Base-by-base conservation (phyloP, 108 stramenopile species). In the Chaetoceros muelleri region DNA sequence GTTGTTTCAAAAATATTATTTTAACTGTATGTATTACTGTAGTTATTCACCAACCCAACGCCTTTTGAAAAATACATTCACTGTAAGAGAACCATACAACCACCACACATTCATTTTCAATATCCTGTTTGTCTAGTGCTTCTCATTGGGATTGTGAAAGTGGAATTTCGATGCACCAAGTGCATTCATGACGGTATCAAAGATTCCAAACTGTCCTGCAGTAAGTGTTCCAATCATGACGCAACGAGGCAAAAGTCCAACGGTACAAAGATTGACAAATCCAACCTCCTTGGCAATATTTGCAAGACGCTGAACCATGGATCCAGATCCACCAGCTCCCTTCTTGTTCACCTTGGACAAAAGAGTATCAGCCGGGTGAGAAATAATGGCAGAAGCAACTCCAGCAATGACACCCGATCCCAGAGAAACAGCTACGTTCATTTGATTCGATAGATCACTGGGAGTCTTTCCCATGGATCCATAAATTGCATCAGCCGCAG, bases 161-260 rank as follows among this genome's bases (percentile, higher is more conserved):
- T 96, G 94, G 95, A 90, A 98, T 71, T 98, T 98, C 44, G 73
- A 73, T 31, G 97, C 97, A 46, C 97, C 97, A 65, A 95, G 79
- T 7, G 88, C 79, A 55, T 58, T 67, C 96, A 97, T 99, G 58
- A 99, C 95, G 40, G 87, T 90, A 74, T 99, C 98, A 76, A 94
- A 99, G 77, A 99, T 96, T 71, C 93, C 95, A 85, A 96, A 99
- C 79, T 99, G 98, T 62, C 95, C 95, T 48, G 95, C 98, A 27
- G 96, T 97, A 48, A 99, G 87, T 48, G 94, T 93, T 65, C 98
- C 98, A 75, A 97, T 97, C 98, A 99, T 97, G 63, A 99, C 84
- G 71, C 95, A 96, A 76, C 98, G 90, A 53, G 96, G 91, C 53
- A 73, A 60, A 53, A 99, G 92, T 53, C 98, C 98, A 58, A 87